Evolutionary conservation across 106 monocot species (phyloP).

Genomic region (Iris macrosiphon): DNA sequence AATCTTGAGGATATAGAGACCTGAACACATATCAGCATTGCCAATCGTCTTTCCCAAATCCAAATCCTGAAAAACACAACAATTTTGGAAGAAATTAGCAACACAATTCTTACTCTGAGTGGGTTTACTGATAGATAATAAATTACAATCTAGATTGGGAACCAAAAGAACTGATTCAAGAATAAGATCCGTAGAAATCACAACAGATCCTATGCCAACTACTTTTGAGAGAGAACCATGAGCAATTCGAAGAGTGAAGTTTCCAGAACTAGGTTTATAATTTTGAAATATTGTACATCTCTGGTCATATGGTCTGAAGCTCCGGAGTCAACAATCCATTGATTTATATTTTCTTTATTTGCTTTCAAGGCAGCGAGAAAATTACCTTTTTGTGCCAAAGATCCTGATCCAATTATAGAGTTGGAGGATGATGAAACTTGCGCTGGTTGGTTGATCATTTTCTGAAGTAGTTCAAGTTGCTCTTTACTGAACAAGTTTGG

Average conservation of each 20-base stretch:
- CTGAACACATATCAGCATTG: neutral
- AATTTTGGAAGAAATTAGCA: neutral
- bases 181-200: neutral
- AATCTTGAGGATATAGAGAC: neutral
- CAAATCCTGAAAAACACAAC: neutral
- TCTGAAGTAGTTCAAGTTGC: neutral
- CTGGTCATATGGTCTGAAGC: constrained; percentile 7
- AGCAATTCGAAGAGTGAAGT: neutral
- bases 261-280: neutral
- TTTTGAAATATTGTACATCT: neutral
- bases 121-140: neutral
- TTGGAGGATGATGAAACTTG: neutral
- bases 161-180: neutral
- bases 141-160: neutral
- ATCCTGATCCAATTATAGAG: neutral
- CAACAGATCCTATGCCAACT: neutral
- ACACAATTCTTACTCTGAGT: neutral
- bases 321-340: constrained; percentile 1
- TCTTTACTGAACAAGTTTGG: neutral
- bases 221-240: neutral
- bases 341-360: neutral
- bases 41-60: neutral
- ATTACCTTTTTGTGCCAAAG: neutral
- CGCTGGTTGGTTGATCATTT: neutral
- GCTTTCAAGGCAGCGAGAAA: neutral